Evolutionary conservation across 352 stramenopile species (phyloP).

Genomic region (Phytophthora litchii): DNA sequence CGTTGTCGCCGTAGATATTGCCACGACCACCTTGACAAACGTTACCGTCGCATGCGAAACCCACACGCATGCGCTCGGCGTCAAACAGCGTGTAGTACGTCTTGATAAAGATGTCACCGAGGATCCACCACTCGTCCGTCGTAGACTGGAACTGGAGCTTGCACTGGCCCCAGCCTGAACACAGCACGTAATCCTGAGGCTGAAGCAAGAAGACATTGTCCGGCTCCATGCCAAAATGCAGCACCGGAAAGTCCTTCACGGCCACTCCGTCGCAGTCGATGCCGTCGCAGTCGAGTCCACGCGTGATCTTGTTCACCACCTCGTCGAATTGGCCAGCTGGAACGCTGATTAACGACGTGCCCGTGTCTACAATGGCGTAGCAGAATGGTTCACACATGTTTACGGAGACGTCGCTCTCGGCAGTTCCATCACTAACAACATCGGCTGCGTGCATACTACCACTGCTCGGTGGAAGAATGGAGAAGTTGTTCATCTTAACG

Average conservation of each 20-base stretch:
- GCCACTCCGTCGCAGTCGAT: conserved; percentile 63
- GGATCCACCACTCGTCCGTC: conserved; percentile 86
- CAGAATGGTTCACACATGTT: conserved; percentile 82
- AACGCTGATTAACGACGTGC: conserved; percentile 87
- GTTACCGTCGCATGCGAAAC: conserved; percentile 86
- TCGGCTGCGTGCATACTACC: not conserved
- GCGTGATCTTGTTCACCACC: conserved; percentile 66
- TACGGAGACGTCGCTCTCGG: conserved; percentile 9
- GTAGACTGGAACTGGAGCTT: conserved; percentile 82
- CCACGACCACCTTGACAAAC: conserved; percentile 77
- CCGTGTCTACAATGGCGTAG: conserved; percentile 90
- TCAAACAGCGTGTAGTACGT: conserved; percentile 94
- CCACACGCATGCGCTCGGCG: conserved; percentile 85
- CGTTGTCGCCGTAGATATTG: conserved; percentile 58
- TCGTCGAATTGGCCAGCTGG: conserved; percentile 71
- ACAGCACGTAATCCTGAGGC: conserved; percentile 80
- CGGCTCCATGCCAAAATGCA: conserved; percentile 82
- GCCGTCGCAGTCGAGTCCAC: conserved; percentile 67
- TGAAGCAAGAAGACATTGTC: conserved; percentile 88
- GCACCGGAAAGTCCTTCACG: conserved; percentile 63
- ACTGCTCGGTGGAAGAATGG: conserved; percentile 16
- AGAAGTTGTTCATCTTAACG: conserved; percentile 77
- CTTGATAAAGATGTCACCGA: conserved; percentile 91
- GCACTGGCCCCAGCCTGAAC: conserved; percentile 75
- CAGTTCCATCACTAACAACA: not conserved